Evolutionary conservation across 805 yeast genomes (phyloP), one percentile per base, ranked within the genome.

Genomic region (Torulaspora maleeae): DNA sequence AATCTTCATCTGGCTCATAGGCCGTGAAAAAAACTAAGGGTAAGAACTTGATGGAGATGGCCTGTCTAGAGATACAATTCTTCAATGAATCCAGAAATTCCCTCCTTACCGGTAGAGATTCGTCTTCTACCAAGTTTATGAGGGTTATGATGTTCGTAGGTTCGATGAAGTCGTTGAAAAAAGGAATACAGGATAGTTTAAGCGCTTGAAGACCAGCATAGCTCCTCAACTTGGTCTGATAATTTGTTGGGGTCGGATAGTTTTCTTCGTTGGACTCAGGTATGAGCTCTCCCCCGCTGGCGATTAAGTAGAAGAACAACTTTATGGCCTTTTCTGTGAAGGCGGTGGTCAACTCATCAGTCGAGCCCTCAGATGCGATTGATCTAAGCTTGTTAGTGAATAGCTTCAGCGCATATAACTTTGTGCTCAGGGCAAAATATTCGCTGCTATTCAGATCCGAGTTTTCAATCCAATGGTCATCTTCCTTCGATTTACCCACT

Each of bases 231-330:
- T 78, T 76, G 47, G 80, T 73, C 58, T 82, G 83, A 56, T 69
- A 80, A 28, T 67, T 67, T 20, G 60, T 67, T 3, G 95, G 95
- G 0, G 95, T 84, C 12, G 84, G 81, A 53, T 64, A 71, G 13
- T 67, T 64, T 8, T 63, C 67, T 4, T 72, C 54, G 43, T 72
- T 71, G 19, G 60, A 49, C 47, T 64, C 60, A 43, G 75, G 51
- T 2, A 82, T 77, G 27, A 88, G 74, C 56, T 89, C 96, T 24
- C 96, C 96, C 36, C 85, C 84, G 59, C 82, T 82, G 1, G 80
- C 78, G 39, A 88, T 77, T 27, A 86, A 68, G 1, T 88, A 78
- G 27, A 78, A 70, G 25, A 88, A 70, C 22, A 88, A 65, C 54
- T 83, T 85, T 49, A 87, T 64, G 0, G 85, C 80, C 12, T 88